Base-by-base conservation (phyloP, 257 asterid species). In the Plantago ovata region DNA sequence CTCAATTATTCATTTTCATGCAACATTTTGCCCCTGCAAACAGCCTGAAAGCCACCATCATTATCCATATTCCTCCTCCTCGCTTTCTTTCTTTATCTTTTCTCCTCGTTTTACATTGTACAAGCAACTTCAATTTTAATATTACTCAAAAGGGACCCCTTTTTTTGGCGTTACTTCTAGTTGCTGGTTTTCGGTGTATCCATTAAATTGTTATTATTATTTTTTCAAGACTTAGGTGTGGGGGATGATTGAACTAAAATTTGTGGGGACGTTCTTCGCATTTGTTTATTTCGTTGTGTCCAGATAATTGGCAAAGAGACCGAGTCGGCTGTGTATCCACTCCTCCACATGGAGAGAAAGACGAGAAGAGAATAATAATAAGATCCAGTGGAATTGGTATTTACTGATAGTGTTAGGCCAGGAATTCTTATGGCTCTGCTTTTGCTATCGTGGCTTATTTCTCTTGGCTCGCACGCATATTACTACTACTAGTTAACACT, bases 281-380 rank as follows among this genome's bases (percentile, higher is more conserved):
- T n/a, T n/a, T 18, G 45, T 14, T 22, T 10, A 3, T 15, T 39
- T 62, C 51, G 53, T 62, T 60, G 10, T 41, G 33, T n/a, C n/a
- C n/a, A n/a, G n/a, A n/a, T n/a, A n/a, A n/a, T n/a, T n/a, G n/a
- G n/a, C n/a, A n/a, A n/a, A 28, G 4, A 6, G 2, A 28, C 42
- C 13, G 12, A 20, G 44, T 16, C 43, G 48, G 43, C n/a, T 8
- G 36, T 14, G 33, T 32, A 21, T 38, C 58, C 67, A 59, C 38
- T 9, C 58, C 47, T 53, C 63, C 76, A 55, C 62, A 61, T 48
- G 69, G 53, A 63, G 23, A 63, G 23, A 52, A n/a, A 38, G 69
- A 44, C 52, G 23, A 63, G 23, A 52, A n/a, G 48, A n/a, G 24
- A 19, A 38, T 28, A 38, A 56, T 28, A 28, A 28, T 28, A 28